Evolutionary conservation across 1,284 basidiomycete genomes (phyloP).

Genomic region (Laetiporus sulphureus): DNA sequence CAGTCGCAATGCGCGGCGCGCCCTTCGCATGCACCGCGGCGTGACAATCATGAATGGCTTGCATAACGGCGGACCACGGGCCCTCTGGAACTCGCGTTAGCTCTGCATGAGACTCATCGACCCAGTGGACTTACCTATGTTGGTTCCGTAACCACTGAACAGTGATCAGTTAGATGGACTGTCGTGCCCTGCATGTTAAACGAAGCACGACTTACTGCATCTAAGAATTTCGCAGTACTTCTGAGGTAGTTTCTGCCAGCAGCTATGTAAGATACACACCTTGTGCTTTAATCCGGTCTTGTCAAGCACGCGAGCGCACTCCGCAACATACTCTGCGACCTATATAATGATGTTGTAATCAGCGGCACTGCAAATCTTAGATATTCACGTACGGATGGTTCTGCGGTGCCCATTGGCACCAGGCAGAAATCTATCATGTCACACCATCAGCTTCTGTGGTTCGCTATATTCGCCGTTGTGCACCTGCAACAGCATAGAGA

Average conservation of each 20-base stretch:
- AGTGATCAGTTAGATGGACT: no score
- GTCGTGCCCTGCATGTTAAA: no score
- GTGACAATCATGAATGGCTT: conserved; percentile 85
- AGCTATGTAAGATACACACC: conserved; percentile 8
- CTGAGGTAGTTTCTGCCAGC: neutral
- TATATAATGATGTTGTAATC: conserved; percentile 17
- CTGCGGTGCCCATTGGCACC: conserved; percentile 70
- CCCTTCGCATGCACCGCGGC: conserved; percentile 79
- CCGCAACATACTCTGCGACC: conserved; percentile 69
- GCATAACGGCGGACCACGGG: conserved; percentile 74
- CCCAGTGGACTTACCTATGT: conserved; percentile 49
- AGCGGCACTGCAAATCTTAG: conserved; percentile 8
- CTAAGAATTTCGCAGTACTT: conserved; percentile 29
- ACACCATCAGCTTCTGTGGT: neutral
- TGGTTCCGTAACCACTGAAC: conserved; percentile 84
- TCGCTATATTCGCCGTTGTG: neutral
- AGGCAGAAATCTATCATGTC: conserved; percentile 67
- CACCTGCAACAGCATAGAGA: conserved; percentile 63
- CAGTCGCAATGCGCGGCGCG: conserved; percentile 71
- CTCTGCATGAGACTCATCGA: neutral
- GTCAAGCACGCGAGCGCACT: conserved; percentile 77
- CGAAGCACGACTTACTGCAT: conserved; percentile 55
- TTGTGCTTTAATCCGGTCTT: conserved; percentile 72
- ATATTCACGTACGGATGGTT: conserved; percentile 65
- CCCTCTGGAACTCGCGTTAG: conserved; percentile 47